Conservation (phyloP, 257 asterid species). For the Salvia miltiorrhiza region DNA sequence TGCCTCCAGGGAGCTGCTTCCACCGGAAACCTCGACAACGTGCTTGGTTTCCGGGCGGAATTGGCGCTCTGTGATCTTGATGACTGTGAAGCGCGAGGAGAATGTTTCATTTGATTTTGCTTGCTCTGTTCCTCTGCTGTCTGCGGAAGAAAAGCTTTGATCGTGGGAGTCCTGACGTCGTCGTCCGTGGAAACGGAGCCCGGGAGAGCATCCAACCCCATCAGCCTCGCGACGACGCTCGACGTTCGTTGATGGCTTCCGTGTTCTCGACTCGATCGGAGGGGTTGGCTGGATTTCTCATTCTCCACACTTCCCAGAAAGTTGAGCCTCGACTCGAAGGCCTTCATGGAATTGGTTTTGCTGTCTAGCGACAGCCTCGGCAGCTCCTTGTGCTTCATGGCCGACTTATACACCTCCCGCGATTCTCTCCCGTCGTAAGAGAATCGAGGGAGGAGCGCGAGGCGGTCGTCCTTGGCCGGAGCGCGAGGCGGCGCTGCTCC, state of each 20-base stretch:
- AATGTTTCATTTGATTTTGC: slow-evolving; percentile 32
- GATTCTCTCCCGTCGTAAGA: slow-evolving; percentile 88
- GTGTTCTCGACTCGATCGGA: slow-evolving; percentile 35
- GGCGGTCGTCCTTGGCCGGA: slow-evolving; percentile 44
- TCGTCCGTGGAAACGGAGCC: slow-evolving; percentile 35
- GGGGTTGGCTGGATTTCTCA: slow-evolving; percentile 23
- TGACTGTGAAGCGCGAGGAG: slow-evolving; percentile 39
- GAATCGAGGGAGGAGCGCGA: slow-evolving; percentile 56
- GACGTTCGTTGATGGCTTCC: slow-evolving; percentile 57
- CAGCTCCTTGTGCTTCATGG: slow-evolving; percentile 53
- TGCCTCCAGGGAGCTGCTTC: slow-evolving; percentile 91
- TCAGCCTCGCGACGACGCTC: slow-evolving; percentile 74
- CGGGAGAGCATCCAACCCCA: slow-evolving; percentile 85
- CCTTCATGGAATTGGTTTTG: slow-evolving; percentile 56
- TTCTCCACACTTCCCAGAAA: slow-evolving; percentile 29
- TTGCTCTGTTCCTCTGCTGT: slow-evolving; percentile 29
- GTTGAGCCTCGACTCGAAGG: slow-evolving; percentile 49
- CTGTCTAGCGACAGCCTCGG: slow-evolving; percentile 94
- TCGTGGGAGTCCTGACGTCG: slow-evolving; percentile 34
- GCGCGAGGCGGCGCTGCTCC: slow-evolving; percentile 31
- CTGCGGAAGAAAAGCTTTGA: slow-evolving; percentile 29
- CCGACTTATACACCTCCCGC: slow-evolving; percentile 40
- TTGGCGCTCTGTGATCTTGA: slow-evolving; percentile 28
- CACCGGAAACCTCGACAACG: slow-evolving; percentile 57
- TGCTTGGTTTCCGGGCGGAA: slow-evolving; percentile 31